phyloP scores from a whole-genome alignment of 176 grass and related monocot genomes.

The Otatea glauca region DNA sequence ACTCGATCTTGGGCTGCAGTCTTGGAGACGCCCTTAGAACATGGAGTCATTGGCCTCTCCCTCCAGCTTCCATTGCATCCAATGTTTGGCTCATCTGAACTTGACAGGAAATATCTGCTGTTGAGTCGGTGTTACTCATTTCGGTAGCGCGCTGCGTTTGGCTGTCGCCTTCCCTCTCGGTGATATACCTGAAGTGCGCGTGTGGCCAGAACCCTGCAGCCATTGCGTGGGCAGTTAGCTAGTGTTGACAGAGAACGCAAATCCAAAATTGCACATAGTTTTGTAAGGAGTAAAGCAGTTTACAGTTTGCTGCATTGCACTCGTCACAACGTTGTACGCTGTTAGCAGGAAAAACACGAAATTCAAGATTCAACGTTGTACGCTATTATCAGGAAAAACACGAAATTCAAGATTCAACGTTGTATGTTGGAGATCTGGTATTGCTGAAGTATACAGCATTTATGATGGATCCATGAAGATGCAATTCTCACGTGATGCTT shows the following conservation, averaged over 20 bases:
- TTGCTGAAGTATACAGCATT: too few relatives aligned
- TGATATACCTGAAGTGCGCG: slow-evolving; percentile 41
- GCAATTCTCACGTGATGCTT: background rate
- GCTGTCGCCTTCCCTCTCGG: slow-evolving; percentile 11
- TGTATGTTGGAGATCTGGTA: too few relatives aligned
- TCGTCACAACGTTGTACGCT: background rate
- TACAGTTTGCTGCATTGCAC: background rate
- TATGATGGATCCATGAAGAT: background rate
- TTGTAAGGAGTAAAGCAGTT: background rate
- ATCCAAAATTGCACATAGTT: background rate
- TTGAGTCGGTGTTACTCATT: background rate
- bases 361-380: background rate
- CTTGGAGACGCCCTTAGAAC: background rate
- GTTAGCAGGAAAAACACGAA: background rate
- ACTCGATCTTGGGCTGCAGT: too few relatives aligned
- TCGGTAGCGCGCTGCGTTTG: background rate
- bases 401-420: background rate
- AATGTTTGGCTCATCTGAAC: background rate
- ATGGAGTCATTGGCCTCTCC: background rate
- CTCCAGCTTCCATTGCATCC: slow-evolving; percentile 47
- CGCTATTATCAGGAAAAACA: background rate
- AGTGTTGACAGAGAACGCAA: background rate
- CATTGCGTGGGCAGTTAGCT: background rate
- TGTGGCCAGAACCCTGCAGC: slow-evolving; percentile 50
- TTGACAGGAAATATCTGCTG: background rate